These are phyloP conservation scores for Polyrhizophydium stewartii DNA, from an alignment of 371 early-diverging fungal genomes.

Conservation along the genomic window DNA sequence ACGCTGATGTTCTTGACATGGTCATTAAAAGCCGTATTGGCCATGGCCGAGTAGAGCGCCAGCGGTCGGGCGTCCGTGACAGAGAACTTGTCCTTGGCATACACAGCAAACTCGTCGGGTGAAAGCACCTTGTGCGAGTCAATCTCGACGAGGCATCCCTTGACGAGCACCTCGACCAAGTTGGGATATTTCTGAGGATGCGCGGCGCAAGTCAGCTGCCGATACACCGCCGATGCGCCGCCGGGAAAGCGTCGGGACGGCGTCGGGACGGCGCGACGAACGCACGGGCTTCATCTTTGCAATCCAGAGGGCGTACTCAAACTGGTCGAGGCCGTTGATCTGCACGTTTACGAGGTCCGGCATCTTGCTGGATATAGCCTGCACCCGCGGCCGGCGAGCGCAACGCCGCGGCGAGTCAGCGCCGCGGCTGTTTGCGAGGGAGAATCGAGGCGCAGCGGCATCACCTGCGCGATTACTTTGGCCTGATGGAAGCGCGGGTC, in stretches of 20 bases:
- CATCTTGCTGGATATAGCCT: background rate
- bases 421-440: too few species aligned
- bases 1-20: too few species aligned
- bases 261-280: background rate
- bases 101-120: background rate
- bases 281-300: background rate
- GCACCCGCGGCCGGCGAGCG: background rate
- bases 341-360: background rate
- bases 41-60: background rate
- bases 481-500: background rate
- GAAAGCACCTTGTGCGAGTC: background rate
- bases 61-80: background rate
- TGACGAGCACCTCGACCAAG: background rate
- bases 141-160: background rate
- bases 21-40: background rate
- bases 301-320: background rate
- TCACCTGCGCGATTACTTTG: background rate
- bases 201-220: background rate
- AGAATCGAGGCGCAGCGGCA: too few species aligned
- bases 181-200: background rate
- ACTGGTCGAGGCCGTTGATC: background rate
- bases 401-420: background rate
- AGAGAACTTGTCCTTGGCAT: background rate
- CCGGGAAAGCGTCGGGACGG: background rate
- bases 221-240: background rate